phyloP scores from a whole-genome alignment of 2,329 filamentous ascomycete species.

The Cladosporium sp. region DNA sequence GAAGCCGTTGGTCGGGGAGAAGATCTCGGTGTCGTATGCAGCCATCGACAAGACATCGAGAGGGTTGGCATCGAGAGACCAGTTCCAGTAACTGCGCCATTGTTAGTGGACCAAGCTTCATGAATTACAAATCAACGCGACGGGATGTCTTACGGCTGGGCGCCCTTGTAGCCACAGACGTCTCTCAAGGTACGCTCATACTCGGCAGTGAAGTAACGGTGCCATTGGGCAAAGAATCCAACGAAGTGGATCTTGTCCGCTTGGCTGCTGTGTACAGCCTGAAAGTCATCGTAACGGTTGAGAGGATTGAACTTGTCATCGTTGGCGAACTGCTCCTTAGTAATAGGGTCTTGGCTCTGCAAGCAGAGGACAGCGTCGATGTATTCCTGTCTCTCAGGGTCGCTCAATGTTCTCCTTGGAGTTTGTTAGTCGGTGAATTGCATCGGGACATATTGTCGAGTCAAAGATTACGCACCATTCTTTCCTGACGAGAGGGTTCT shows the following conservation, averaged over 20 bases:
- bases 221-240: constrained; percentile 24
- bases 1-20: constrained; percentile 15
- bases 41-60: constrained; percentile 6
- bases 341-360: constrained; percentile 16
- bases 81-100: constrained; percentile 24
- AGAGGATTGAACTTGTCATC: constrained; percentile 4
- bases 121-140: background rate
- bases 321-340: constrained; percentile 10
- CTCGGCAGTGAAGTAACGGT: constrained; percentile 24
- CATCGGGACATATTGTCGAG: background rate
- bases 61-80: constrained; percentile 20
- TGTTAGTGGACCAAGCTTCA: constrained; percentile 4
- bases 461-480: background rate
- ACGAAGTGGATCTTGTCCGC: constrained; percentile 20
- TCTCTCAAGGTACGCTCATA: constrained; percentile 22
- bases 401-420: constrained; percentile 18
- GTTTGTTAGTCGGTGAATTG: background rate
- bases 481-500: background rate
- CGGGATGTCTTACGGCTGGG: background rate
- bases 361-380: constrained; percentile 24
- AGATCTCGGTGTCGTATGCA: constrained; percentile 14
- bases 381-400: constrained; percentile 19
- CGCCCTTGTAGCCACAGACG: constrained; percentile 21
- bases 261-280: constrained; percentile 19
- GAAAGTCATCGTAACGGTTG: constrained; percentile 24